Percentiles rank a stretch among this genome's conserved stretches.
Evolutionary conservation across 306 rosid species (phyloP).

Genomic region (Vicia sativa): DNA sequence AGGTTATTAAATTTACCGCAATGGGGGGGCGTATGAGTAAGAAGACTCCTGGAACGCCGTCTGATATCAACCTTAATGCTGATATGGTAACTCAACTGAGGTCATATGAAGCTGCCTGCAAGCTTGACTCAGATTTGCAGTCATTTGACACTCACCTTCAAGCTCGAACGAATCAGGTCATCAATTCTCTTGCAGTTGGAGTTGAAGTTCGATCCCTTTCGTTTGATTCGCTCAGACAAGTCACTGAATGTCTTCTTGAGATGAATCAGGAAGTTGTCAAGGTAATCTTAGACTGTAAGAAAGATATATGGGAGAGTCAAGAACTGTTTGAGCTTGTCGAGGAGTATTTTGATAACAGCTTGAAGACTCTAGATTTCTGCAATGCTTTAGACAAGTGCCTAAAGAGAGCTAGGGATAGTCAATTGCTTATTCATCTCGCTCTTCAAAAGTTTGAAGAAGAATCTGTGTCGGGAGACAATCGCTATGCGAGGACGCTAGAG

Average conservation of each 20-base stretch:
- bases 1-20: slow-evolving; percentile 37
- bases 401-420: slow-evolving; percentile 72
- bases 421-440: slow-evolving; percentile 64
- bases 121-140: slow-evolving; percentile 63
- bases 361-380: slow-evolving; percentile 84
- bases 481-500: slow-evolving; percentile 53
- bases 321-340: slow-evolving; percentile 85
- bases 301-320: slow-evolving; percentile 79
- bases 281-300: slow-evolving; percentile 76
- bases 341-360: slow-evolving; percentile 83
- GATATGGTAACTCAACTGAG: slow-evolving; percentile 58
- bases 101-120: slow-evolving; percentile 74
- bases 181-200: slow-evolving; percentile 70
- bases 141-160: slow-evolving; percentile 62
- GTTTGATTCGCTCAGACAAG: slow-evolving; percentile 70
- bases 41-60: slow-evolving; percentile 45
- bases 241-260: slow-evolving; percentile 78
- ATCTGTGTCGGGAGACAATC: slow-evolving; percentile 39
- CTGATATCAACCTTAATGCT: slow-evolving; percentile 41
- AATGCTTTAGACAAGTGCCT: slow-evolving; percentile 74
- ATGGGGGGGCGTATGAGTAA: slow-evolving; percentile 83
- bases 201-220: slow-evolving; percentile 86
- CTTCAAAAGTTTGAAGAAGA: slow-evolving; percentile 77
- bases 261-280: slow-evolving; percentile 93
- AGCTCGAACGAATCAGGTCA: slow-evolving; percentile 65